Conservation (phyloP, 2,329 filamentous ascomycete species). For the Beauveria brongniartii region DNA sequence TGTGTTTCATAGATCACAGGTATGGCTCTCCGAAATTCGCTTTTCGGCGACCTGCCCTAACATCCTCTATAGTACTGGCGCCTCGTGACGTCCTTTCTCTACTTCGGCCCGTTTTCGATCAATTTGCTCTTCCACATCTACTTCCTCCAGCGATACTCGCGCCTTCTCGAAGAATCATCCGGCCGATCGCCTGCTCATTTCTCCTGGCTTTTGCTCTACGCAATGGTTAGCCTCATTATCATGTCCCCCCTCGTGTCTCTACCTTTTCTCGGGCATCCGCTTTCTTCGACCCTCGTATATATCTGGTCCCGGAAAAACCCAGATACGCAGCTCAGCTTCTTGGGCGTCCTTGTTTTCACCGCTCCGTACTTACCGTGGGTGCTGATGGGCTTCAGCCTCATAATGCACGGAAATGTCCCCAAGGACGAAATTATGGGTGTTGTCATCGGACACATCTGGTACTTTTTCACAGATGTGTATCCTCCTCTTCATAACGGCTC, state of each 20-base stretch:
- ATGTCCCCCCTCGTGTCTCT: conserved; percentile 84
- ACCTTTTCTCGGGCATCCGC: conserved; percentile 86
- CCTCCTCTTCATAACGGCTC: conserved; percentile 80
- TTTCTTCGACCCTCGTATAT: conserved; percentile 91
- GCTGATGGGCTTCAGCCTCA: conserved; percentile 80
- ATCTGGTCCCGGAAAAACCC: conserved; percentile 97
- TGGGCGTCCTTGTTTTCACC: conserved; percentile 83
- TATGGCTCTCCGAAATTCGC: conserved; percentile 27
- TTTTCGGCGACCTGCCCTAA: conserved; percentile 10
- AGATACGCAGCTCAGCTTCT: conserved; percentile 78
- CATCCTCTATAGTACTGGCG: conserved; percentile 73
- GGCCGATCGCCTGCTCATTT: conserved; percentile 87
- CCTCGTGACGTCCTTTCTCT: conserved; percentile 90
- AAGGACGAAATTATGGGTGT: conserved; percentile 97
- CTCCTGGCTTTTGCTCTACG: conserved; percentile 87
- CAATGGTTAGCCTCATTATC: conserved; percentile 67
- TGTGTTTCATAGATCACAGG: conserved; percentile 87
- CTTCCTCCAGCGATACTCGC: conserved; percentile 93
- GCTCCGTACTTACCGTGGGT: conserved; percentile 96
- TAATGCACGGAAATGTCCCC: conserved; percentile 83
- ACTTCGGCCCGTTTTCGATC: conserved; percentile 89
- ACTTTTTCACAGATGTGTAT: conserved; percentile 96
- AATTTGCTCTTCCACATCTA: conserved; percentile 97
- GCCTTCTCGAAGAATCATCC: conserved; percentile 91
- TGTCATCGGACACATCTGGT: conserved; percentile 92